A percentile compares a stretch with the other conserved stretches of the same genome.
phyloP scores from a whole-genome alignment of 1,284 basidiomycete species.

The Stygiomarasmius scandens region DNA sequence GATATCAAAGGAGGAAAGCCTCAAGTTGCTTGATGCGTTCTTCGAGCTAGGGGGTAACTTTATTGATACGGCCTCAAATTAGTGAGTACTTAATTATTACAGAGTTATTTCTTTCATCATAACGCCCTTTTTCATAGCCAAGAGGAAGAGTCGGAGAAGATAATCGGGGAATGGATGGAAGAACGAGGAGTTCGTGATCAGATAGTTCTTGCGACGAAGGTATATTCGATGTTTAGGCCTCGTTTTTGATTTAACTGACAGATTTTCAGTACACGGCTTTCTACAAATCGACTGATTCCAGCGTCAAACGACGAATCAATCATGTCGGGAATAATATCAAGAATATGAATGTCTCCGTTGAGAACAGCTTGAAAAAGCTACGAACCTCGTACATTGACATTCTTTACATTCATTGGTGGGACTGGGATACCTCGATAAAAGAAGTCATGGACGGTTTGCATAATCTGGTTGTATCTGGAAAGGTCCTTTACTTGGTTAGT shows the following conservation, averaged over 20 bases:
- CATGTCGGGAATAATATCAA: not conserved
- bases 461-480: not conserved
- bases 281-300: slow-evolving; percentile 25
- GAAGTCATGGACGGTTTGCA: slow-evolving; percentile 46
- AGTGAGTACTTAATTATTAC: slow-evolving; percentile 31
- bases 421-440: slow-evolving; percentile 34
- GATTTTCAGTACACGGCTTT: slow-evolving; percentile 30
- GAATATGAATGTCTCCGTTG: not conserved
- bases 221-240: slow-evolving; percentile 13
- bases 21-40: slow-evolving; percentile 42
- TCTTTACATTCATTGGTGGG: slow-evolving; percentile 55
- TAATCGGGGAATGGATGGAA: slow-evolving; percentile 62
- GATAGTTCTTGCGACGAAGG: slow-evolving; percentile 58
- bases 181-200: slow-evolving; percentile 53
- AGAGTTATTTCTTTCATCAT: not conserved
- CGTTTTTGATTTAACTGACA: not conserved
- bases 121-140: slow-evolving; percentile 34
- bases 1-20: slow-evolving; percentile 41
- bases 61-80: slow-evolving; percentile 54
- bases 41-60: slow-evolving; percentile 56
- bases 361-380: slow-evolving; percentile 44
- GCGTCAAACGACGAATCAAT: slow-evolving; percentile 11
- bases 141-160: slow-evolving; percentile 49
- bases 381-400: slow-evolving; percentile 50
- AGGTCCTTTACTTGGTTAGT: not conserved